phyloP scores from a whole-genome alignment of 225 moss, liverwort and hornwort species.

The Marchantia polymorpha region DNA sequence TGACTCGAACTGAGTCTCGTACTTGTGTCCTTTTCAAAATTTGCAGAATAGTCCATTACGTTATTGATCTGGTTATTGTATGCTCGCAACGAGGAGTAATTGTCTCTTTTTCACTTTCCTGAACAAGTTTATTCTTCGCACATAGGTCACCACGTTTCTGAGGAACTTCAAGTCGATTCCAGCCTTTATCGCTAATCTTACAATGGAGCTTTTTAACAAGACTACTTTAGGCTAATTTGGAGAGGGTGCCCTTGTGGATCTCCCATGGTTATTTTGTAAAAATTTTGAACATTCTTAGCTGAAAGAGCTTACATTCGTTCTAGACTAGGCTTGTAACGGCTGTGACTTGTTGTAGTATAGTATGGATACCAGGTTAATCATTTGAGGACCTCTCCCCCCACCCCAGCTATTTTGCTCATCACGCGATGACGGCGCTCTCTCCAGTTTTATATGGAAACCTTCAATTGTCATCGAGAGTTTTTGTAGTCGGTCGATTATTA shows the following conservation, averaged over 20 bases:
- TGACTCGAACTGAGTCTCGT: not conserved
- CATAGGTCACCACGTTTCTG: conserved; percentile 87
- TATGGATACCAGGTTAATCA: not conserved
- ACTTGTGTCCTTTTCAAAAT: not conserved
- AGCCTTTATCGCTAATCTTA: conserved; percentile 87
- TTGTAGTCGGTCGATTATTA: not conserved
- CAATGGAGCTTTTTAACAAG: conserved; percentile 94
- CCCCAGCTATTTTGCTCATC: too few relatives aligned
- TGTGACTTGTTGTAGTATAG: not conserved
- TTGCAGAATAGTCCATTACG: not conserved
- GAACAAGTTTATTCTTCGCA: conserved; percentile 1
- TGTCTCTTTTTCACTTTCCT: not conserved
- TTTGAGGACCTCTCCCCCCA: too few relatives aligned
- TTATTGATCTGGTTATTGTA: not conserved
- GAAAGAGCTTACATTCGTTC: not conserved
- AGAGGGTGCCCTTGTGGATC: not conserved
- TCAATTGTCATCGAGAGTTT: not conserved
- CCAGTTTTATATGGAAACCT: not conserved
- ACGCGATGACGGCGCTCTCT: not conserved
- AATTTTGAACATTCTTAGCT: not conserved
- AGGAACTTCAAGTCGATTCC: conserved; percentile 94
- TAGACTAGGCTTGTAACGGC: not conserved
- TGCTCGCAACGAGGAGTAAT: not conserved
- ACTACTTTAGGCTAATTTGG: conserved; percentile 75
- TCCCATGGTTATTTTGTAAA: not conserved